Base-by-base conservation (phyloP, 2,329 filamentous ascomycete species). In the Penicillium digitatum region DNA sequence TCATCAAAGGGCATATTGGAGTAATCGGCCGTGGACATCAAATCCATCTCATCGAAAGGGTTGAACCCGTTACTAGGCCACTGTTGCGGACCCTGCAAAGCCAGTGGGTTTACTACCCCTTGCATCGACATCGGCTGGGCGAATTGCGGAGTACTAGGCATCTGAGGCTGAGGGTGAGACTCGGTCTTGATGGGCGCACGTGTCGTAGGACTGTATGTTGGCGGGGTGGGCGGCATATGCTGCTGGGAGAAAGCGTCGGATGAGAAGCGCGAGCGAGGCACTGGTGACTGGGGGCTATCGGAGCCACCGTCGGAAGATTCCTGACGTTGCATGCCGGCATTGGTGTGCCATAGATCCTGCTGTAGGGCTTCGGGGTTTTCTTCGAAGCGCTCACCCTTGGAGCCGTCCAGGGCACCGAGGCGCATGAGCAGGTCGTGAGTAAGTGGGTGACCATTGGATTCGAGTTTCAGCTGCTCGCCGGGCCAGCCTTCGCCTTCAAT, bases 401-500 rank as follows among this genome's bases (percentile, higher is more conserved):
- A 75, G 42, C 78, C 69, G 48, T 85, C 81, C 35, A 87, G 69
- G 2, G 83, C 78, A 38, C 82, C 81, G 24, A 87, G 74, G 32
- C 81, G 75, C 43, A 82, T 81, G 43, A 87, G 77, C 38, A 87
- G 82, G 60, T 87, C 83, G 70, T 87, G 84, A 0, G 83, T 86
- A 31, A 85, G 75, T 14, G 84, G 84, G 56, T 82, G 78, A 31
- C 82, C 82, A 52, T 79, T 79, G 39, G 73, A 63, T 51, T 74
- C 69, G 60, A 81, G 78, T 60, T 78, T 77, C 54, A 86, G 68
- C 14, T 76, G 75, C 14, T 77, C 70, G 34, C 83, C 83, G 11
- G 76, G 76, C 84, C 84, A 86, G 39, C 76, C 76, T 58, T 82
- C 76, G 40, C 80, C 80, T 38, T 75, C 75, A 31, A 76, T 72